Conservation (phyloP, 352 stramenopile species). For the Pelagophyceae sp. region DNA sequence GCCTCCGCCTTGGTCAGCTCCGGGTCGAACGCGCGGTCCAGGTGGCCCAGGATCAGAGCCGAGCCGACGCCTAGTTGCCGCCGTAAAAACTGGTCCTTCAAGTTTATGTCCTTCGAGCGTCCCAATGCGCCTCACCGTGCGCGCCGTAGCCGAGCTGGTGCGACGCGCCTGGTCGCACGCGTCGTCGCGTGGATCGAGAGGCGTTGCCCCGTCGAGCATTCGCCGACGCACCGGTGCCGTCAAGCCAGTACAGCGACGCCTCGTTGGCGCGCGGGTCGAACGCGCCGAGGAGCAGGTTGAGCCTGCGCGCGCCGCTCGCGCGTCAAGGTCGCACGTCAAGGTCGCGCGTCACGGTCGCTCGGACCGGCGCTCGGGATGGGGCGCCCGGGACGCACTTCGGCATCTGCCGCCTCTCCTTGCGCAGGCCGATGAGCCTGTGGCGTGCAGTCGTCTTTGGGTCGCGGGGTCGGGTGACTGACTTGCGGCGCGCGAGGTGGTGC, state of each 20-base stretch:
- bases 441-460: too few species aligned
- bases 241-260: not conserved
- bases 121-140: too few species aligned
- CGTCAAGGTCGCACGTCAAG: not conserved
- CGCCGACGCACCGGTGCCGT: not conserved
- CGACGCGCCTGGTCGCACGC: not conserved
- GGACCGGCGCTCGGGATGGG: too few species aligned
- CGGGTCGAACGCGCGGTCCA: not conserved
- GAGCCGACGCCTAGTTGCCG: constrained; percentile 9
- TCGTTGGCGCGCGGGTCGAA: not conserved
- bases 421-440: not conserved
- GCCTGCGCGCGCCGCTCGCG: not conserved
- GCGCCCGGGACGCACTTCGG: not conserved
- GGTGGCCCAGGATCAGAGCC: not conserved
- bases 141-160: constrained; percentile 5
- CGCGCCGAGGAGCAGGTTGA: not conserved
- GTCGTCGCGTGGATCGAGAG: not conserved
- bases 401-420: not conserved
- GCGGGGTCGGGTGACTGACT: too few species aligned
- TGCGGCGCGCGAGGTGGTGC: not conserved
- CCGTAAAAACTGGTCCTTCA: too few species aligned
- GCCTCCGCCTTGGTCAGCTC: not conserved
- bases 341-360: too few species aligned
- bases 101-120: too few species aligned
- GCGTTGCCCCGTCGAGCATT: not conserved